These are phyloP conservation scores for Sorghum bicolor DNA, from an alignment of 176 grass and related monocot species.

Conservation along the genomic window DNA sequence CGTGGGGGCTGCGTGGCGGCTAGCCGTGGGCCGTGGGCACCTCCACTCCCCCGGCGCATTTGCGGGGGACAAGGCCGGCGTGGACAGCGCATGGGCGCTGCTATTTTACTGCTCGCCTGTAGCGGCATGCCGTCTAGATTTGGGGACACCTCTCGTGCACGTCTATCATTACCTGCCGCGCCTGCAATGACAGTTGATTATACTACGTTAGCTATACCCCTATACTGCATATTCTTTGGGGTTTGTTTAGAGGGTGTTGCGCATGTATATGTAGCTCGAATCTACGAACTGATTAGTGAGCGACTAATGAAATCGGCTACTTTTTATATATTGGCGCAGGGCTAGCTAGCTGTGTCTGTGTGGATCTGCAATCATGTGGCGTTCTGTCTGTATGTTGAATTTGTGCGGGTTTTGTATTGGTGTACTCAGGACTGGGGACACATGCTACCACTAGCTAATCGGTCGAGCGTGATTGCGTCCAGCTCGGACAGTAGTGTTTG, in stretches of 20 bases:
- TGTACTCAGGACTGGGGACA: background rate
- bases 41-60: background rate
- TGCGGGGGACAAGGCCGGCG: constrained; percentile 1
- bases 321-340: background rate
- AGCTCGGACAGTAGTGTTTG: too few species aligned
- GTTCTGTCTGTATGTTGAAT: background rate
- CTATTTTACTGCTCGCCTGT: background rate
- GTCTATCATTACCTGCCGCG: background rate
- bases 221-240: background rate
- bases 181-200: background rate
- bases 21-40: too few species aligned
- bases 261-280: background rate
- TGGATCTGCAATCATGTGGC: constrained; percentile 10
- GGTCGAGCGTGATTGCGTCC: background rate
- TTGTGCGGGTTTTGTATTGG: background rate
- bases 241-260: too few species aligned
- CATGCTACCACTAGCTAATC: background rate
- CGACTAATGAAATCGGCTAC: background rate
- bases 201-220: too few species aligned
- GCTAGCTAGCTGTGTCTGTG: background rate
- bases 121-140: background rate
- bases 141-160: constrained; percentile 11
- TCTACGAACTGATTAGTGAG: background rate
- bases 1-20: too few species aligned
- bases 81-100: background rate